Evolutionary conservation across 352 stramenopile genomes (phyloP), one percentile per base, ranked within the genome.

Genomic region (Phytophthora tentaculata): DNA sequence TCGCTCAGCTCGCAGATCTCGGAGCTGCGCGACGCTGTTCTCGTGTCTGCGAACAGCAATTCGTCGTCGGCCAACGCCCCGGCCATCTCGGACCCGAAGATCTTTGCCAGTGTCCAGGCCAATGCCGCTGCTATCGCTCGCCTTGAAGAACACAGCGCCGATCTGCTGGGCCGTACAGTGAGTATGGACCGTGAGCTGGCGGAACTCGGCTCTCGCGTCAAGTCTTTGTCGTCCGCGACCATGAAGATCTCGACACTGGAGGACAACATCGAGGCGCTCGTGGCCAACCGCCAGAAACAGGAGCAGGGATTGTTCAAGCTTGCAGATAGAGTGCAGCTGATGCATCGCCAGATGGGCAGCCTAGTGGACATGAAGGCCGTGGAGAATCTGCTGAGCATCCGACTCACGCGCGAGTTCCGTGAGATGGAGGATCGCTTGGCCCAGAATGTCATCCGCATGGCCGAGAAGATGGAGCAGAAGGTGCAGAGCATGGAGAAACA

Each of bases 401-500:
- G 79, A 6, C 70, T 95, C 1, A 77, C 84, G 6, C 86, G 85
- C 41, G 84, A 91, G 44, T 80, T 93, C 51, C 79, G 86, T 45
- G 83, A 90, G n/a, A 77, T 92, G 28, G 87, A 95, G 47, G 80
- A 81, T 10, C 83, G 87, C 1, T 57, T 90, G 26, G 74, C 64
- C 1, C 77, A 90, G 54, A 91, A 74, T 39, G 58, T 92, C 8
- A 66, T 76, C 12, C 82, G 86, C 58, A 76, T 83, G 64, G 80
- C 72, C 17, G 82, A 93, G 32, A 92, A 92, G 64, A 71, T 92
- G 37, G 87, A 95, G 53, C 73, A 71, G 39, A 95, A 91, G 71
- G 52, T 82, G 3, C 77, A 88, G 24, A 64, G 52, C 5, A 22
- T 90, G 5, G 83, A 94, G 57, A 89, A 90, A 53, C 69, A 79